Evolutionary conservation across 345 rosid genomes (phyloP).

Genomic region (Populus tremula): DNA sequence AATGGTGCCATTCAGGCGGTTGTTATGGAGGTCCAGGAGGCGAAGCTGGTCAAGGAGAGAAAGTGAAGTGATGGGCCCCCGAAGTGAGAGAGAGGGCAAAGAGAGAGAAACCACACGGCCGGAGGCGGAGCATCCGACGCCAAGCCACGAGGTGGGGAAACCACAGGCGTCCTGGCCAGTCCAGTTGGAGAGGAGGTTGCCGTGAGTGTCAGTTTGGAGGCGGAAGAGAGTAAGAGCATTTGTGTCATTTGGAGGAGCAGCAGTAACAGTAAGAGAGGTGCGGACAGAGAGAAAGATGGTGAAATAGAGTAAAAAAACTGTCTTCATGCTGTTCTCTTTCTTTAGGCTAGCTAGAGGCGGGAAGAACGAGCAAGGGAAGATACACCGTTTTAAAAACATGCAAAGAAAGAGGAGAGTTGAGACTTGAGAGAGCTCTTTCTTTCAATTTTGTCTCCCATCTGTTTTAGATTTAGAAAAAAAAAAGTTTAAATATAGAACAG

Average conservation of each 20-base stretch:
- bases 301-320: slow-evolving; percentile 6
- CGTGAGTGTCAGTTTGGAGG: slow-evolving; percentile 73
- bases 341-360: slow-evolving; percentile 29
- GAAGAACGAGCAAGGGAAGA: slow-evolving; percentile 29
- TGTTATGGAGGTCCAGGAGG: slow-evolving; percentile 74
- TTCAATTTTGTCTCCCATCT: neutral
- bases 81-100: slow-evolving; percentile 66
- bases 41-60: slow-evolving; percentile 76
- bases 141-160: slow-evolving; percentile 53
- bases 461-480: neutral
- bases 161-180: slow-evolving; percentile 62
- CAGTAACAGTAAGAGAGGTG: slow-evolving; percentile 2
- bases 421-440: neutral
- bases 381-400: slow-evolving; percentile 23
- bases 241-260: slow-evolving; percentile 54
- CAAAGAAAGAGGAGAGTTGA: neutral
- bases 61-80: slow-evolving; percentile 72
- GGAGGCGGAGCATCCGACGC: slow-evolving; percentile 66
- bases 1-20: slow-evolving; percentile 76
- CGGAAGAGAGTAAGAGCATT: slow-evolving; percentile 75
- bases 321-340: slow-evolving; percentile 28
- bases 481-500: neutral
- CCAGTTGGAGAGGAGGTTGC: slow-evolving; percentile 77
- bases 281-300: neutral
- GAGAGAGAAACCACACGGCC: slow-evolving; percentile 52